Evolutionary conservation across 2,329 filamentous ascomycete genomes (phyloP), one percentile per base, ranked within the genome.

Genomic region (Coniosporium tulheliwenetii): DNA sequence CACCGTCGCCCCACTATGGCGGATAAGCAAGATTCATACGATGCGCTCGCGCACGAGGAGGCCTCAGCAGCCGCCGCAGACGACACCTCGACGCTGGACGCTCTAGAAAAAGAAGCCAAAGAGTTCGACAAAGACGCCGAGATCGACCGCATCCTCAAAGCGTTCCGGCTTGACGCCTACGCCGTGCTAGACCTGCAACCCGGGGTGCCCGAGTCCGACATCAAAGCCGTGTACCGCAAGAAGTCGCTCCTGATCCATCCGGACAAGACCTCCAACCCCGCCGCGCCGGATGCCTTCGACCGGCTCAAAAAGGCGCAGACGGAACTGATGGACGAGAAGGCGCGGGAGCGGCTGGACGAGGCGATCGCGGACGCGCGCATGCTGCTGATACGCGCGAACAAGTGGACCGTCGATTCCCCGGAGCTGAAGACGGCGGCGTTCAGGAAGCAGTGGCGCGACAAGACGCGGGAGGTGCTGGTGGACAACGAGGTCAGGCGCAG

Each of bases 181-280:
- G 85, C 89, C 39, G 85, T 98, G 38, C 79, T 98, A 37, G 91
- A 93, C 60, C 81, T 98, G 37, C 86, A 94, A 59, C 91, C 91
- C 3, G 91, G 91, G 56, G 85, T 96, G 14, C 78, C 91, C 42
- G 89, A 96, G 52, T 87, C 85, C 44, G 91, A 96, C 65, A 96
- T 98, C 70, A 96, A 95, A 65, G 69, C 80, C 51, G 75, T 76
- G 50, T 98, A 96, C 66, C 87, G 91, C 69, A 87, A 85, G 54
- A 96, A 95, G 63, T 98, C 91, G n/a, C 79, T 98, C 43, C 78
- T 98, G 38, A 96, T 98, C 67, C 91, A 98, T 67, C 91, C 91
- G 5, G 91, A 98, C 69, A 98, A 98, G 63, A 95, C 91, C 42
- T 79, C 79, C 55, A 96, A 98, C 57, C 81, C 85, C 0, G 75